Evolutionary conservation across 257 asterid genomes (phyloP), one percentile per base, ranked within the genome.

Genomic region (Primulina huaijiensis): DNA sequence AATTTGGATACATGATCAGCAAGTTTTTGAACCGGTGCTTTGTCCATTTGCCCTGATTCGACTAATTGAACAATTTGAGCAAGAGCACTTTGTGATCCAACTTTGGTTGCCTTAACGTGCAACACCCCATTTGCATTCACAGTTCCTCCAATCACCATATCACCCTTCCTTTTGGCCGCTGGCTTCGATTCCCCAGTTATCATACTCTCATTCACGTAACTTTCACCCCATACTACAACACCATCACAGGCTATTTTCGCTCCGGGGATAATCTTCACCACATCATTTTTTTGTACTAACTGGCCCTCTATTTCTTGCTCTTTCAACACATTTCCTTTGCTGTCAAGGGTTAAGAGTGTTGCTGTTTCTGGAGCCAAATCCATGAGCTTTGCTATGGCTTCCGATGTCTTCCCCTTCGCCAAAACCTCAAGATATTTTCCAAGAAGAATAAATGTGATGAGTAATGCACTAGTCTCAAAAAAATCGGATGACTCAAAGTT

Each of bases 221-320:
- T 85, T 40, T 80, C 82, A 8, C 94, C 94, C 96, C 89, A 76
- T 3, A 87, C 46, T 21, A 83, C 93, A 69, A 83, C 69, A 9
- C 93, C 93, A 80, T 89, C 96, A 65, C 93, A 87, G 20, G 96
- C 87, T 52, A 89, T 80, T 81, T 89, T 89, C 60, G 81, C 90
- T 31, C 96, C 96, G 5, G 96, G 96, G 53, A 85, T 74, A 33
- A 89, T 82, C 76, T 82, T 89, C 60, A 89, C 50, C 43, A 79
- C 74, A 37, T 89, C 96, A 33, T 82, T 83, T 43, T 79, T 89
- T 62, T 89, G 91, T 82, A 87, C 78, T 66, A 89, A 53, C 17
- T 79, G 86, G 66, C 93, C 79, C 68, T 89, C 91, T 37, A 85
- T 83, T 79, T 87, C 93, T 72, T 85, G 89, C 83, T 89, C 91